Conservation (phyloP, 768 basidiomycete genomes). For the Boletus insuetus region DNA sequence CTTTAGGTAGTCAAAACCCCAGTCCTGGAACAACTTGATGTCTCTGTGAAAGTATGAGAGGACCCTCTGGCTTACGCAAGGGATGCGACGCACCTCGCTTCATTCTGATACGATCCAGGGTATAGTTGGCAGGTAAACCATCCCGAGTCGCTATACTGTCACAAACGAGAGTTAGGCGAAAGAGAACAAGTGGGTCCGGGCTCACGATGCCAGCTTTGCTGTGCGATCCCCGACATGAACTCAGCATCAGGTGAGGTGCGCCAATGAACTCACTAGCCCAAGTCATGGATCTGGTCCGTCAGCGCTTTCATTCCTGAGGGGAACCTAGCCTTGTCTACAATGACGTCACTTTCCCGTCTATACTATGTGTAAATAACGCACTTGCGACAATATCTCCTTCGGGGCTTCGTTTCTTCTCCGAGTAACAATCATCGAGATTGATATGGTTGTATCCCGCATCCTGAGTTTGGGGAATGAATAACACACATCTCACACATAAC, state of each 20-base stretch:
- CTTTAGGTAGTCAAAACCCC: slow-evolving; percentile 70
- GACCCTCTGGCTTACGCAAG: background rate
- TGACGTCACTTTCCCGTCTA: background rate
- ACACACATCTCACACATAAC: background rate
- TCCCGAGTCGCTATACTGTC: slow-evolving; percentile 63
- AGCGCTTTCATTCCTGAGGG: slow-evolving; percentile 57
- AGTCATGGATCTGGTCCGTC: slow-evolving; percentile 50
- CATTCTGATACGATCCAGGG: slow-evolving; percentile 64
- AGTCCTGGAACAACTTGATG: slow-evolving; percentile 54
- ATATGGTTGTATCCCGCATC: slow-evolving; percentile 57
- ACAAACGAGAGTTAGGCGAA: slow-evolving; percentile 1
- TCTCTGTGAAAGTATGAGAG: slow-evolving; percentile 39
- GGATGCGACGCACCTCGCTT: slow-evolving; percentile 43
- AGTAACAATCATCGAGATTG: slow-evolving; percentile 66
- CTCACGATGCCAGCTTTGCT: slow-evolving; percentile 64
- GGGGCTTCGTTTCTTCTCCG: slow-evolving; percentile 51
- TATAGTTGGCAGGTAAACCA: slow-evolving; percentile 67
- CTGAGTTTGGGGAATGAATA: slow-evolving; percentile 28
- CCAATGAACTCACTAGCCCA: slow-evolving; percentile 50
- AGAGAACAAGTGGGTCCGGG: background rate
- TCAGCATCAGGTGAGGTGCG: background rate
- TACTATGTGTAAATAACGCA: slow-evolving; percentile 16
- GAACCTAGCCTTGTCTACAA: slow-evolving; percentile 47
- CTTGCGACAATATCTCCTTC: slow-evolving; percentile 57
- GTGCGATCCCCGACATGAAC: background rate